phyloP scores from a whole-genome alignment of 805 yeast species.

The Saccharomyces paradoxus region DNA sequence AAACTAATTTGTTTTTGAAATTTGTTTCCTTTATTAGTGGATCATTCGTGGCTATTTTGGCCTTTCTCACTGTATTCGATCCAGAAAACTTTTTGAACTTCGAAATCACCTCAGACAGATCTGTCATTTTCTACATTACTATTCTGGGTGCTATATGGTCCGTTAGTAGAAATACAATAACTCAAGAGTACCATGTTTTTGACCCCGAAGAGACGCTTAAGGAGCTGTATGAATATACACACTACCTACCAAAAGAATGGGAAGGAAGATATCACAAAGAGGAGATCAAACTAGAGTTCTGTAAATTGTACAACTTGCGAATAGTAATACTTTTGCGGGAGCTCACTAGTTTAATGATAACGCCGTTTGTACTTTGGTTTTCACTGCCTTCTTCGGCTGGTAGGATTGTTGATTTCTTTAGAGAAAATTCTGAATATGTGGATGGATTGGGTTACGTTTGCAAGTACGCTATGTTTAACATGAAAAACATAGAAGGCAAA shows the following conservation, averaged over 20 bases:
- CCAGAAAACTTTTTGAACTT: conserved; percentile 87
- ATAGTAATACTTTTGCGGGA: conserved; percentile 67
- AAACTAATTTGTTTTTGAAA: conserved; percentile 44
- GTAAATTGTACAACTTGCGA: conserved; percentile 66
- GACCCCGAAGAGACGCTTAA: conserved; percentile 86
- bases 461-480: conserved; percentile 83
- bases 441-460: conserved; percentile 95
- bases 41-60: conserved; percentile 81
- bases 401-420: conserved; percentile 76
- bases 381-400: conserved; percentile 67
- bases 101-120: conserved; percentile 73
- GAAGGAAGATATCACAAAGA: conserved; percentile 77
- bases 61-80: conserved; percentile 66
- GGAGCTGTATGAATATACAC: conserved; percentile 79
- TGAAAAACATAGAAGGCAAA: conserved; percentile 40
- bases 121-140: conserved; percentile 82
- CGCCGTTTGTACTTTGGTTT: conserved; percentile 87
- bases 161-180: conserved; percentile 60
- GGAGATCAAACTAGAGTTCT: conserved; percentile 75
- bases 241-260: conserved; percentile 84
- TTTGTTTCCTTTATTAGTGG: conserved; percentile 74
- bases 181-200: conserved; percentile 62
- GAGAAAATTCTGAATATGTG: conserved; percentile 83
- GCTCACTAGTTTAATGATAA: conserved; percentile 67
- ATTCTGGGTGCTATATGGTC: conserved; percentile 86